phyloP scores from a whole-genome alignment of 352 stramenopile genomes.

The Globisporangium polare region DNA sequence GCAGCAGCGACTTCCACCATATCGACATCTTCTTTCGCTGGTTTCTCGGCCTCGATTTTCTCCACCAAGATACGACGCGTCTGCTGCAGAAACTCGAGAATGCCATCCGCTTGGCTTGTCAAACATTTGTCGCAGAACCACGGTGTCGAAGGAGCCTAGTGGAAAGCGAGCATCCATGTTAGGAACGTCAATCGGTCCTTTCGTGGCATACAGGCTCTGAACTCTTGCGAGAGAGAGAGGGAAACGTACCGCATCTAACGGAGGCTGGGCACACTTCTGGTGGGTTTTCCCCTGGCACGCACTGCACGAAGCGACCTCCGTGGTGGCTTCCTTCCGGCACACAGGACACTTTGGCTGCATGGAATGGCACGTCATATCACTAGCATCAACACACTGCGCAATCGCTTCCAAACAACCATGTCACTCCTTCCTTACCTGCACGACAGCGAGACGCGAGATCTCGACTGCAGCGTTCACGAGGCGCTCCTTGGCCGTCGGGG shows the following conservation, averaged over 20 bases:
- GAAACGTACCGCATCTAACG: constrained; percentile 23
- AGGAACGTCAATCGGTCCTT: neutral
- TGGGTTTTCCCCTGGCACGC: constrained; percentile 60
- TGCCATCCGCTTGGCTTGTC: constrained; percentile 44
- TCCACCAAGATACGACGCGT: constrained; percentile 49
- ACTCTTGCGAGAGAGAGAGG: neutral
- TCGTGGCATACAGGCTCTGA: neutral
- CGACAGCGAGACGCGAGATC: constrained; percentile 16
- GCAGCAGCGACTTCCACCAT: neutral
- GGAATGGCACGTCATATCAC: constrained; percentile 1
- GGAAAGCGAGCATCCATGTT: neutral
- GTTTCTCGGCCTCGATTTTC: constrained; percentile 19
- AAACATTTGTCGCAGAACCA: constrained; percentile 66
- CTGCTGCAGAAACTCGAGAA: constrained; percentile 67
- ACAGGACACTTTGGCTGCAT: constrained; percentile 28
- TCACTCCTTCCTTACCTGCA: constrained; percentile 4
- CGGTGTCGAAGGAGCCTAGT: constrained; percentile 16
- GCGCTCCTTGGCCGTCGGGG: constrained; percentile 22
- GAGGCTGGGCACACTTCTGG: constrained; percentile 40
- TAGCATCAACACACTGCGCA: neutral
- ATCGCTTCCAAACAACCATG: neutral
- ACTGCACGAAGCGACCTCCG: constrained; percentile 42
- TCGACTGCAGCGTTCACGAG: constrained; percentile 18
- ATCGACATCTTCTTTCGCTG: constrained; percentile 14
- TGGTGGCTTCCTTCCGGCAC: constrained; percentile 44